Evolutionary conservation across 768 basidiomycete genomes (phyloP).

Genomic region (Mycena pura): DNA sequence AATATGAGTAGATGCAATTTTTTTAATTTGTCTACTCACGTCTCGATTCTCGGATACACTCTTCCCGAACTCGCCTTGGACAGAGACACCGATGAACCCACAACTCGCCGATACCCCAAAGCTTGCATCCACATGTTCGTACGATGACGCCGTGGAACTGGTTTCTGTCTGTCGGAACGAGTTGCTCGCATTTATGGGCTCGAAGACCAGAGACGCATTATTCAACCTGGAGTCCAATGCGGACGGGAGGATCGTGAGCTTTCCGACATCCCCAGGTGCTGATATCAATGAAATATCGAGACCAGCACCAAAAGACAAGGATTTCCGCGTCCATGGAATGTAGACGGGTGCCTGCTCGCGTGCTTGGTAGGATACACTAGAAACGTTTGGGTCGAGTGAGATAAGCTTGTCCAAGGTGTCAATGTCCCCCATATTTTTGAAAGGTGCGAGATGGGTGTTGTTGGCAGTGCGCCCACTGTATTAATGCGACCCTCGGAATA

Average conservation of each 20-base stretch:
- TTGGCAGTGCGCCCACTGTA: neutral
- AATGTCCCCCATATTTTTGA: neutral
- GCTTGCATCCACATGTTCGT: neutral
- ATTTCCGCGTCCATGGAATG: neutral
- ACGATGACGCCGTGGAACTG: neutral
- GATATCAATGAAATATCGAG: neutral
- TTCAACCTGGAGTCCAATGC: neutral
- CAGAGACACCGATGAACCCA: neutral
- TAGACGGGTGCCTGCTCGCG: neutral
- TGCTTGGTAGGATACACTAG: neutral
- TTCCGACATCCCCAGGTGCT: neutral
- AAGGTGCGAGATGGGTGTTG: neutral
- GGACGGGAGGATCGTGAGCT: neutral
- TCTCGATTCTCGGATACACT: neutral
- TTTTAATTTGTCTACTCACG: neutral
- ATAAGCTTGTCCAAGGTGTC: neutral
- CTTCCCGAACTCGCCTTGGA: neutral
- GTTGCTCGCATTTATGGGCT: neutral
- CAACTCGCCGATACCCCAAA: neutral
- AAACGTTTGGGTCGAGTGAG: neutral
- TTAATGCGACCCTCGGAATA: neutral
- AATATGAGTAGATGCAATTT: neutral
- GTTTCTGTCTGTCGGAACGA: neutral
- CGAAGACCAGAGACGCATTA: neutral
- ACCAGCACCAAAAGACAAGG: neutral